Conservation (phyloP, 176 grass and related monocot species). For the Oryza coarctata region DNA sequence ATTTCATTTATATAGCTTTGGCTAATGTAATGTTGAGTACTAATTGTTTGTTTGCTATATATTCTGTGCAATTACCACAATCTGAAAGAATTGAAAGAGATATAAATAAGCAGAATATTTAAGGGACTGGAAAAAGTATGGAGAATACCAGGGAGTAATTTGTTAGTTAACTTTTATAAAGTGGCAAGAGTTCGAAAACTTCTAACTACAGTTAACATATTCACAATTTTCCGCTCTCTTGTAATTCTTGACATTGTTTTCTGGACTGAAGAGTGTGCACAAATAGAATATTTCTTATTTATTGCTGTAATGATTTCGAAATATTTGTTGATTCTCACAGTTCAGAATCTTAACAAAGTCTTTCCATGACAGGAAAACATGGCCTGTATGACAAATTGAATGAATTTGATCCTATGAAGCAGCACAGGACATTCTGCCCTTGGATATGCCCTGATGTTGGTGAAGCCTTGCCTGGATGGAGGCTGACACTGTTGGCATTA, state of each 20-base stretch:
- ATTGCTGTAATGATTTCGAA: not conserved
- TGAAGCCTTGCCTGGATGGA: conserved; percentile 71
- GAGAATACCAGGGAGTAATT: conserved; percentile 15
- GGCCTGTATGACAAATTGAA: conserved; percentile 53
- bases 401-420: conserved; percentile 86
- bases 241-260: conserved; percentile 16
- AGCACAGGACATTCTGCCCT: conserved; percentile 90
- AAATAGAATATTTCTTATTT: conserved; percentile 1
- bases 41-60: not conserved
- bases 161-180: not conserved
- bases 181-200: conserved; percentile 6
- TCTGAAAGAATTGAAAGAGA: not conserved
- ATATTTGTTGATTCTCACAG: not conserved
- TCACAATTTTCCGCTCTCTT: not conserved
- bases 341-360: conserved; percentile 6
- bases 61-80: conserved; percentile 5
- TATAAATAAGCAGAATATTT: conserved; percentile 13
- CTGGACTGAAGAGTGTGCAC: not conserved
- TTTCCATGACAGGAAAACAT: conserved; percentile 45
- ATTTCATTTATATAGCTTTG: conserved; percentile 9
- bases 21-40: not conserved
- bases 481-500: conserved; percentile 66
- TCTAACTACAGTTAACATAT: conserved; percentile 22
- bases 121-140: not conserved
- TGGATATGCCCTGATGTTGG: conserved; percentile 67